Conservation (phyloP, 257 asterid genomes). For the Salvia splendens region DNA sequence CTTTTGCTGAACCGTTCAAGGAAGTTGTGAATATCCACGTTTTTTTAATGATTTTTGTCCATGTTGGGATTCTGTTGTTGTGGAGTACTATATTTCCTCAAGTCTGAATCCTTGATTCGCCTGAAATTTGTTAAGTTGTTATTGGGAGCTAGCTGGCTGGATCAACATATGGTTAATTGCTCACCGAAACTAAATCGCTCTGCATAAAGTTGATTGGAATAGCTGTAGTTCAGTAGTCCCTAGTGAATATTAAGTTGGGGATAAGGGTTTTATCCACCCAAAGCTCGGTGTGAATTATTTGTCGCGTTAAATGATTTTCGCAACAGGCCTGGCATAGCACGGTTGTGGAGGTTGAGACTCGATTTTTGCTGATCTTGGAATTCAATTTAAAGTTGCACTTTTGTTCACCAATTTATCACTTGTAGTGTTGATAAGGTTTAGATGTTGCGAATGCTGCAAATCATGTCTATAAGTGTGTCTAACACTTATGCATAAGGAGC, state of each 20-base stretch:
- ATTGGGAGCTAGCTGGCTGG: no score
- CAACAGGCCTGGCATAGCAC: neutral
- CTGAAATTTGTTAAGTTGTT: no score
- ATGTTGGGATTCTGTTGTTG: neutral
- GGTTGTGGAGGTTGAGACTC: neutral
- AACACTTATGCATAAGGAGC: no score
- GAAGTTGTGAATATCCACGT: neutral
- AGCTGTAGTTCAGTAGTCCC: neutral
- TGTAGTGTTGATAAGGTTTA: neutral
- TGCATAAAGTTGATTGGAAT: neutral
- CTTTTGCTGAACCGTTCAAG: neutral
- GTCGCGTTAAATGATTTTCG: neutral
- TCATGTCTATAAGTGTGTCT: conserved; percentile 5
- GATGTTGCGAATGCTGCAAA: conserved; percentile 5
- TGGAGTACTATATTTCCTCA: neutral
- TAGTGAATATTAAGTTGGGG: neutral
- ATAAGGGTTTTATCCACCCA: neutral
- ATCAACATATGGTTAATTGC: neutral
- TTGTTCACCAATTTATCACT: neutral
- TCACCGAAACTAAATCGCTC: neutral
- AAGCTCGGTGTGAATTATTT: neutral
- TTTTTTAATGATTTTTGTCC: neutral
- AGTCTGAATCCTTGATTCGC: no score
- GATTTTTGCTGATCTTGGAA: conserved; percentile 3
- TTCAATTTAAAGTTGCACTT: neutral